Conservation (phyloP, 257 asterid species). For the Dorcoceras hygrometricum region DNA sequence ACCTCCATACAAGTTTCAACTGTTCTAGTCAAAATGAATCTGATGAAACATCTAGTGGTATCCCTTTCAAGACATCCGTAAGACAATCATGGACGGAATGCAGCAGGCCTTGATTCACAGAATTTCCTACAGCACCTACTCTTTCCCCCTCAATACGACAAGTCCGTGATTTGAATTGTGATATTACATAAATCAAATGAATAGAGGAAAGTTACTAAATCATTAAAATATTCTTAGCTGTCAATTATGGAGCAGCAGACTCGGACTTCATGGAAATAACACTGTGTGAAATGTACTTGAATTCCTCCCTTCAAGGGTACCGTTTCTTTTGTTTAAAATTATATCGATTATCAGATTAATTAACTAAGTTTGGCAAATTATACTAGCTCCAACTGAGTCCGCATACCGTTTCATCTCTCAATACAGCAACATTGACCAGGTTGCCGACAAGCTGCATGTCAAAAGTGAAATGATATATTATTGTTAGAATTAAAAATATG, state of each 20-base stretch:
- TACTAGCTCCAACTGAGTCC: neutral
- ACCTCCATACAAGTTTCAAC: neutral
- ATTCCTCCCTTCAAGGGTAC: constrained; percentile 1
- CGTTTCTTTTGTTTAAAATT: constrained; percentile 3
- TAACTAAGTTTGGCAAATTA: neutral
- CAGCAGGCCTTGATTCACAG: too few species aligned
- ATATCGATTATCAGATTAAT: neutral
- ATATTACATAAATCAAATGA: neutral
- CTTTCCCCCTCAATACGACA: too few species aligned
- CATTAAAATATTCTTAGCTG: neutral
- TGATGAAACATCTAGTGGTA: too few species aligned
- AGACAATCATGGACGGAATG: too few species aligned
- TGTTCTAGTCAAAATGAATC: too few species aligned
- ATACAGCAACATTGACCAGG: constrained; percentile 71
- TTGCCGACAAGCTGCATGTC: constrained; percentile 83
- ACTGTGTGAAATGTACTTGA: neutral
- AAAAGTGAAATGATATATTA: constrained; percentile 11
- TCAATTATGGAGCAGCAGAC: neutral
- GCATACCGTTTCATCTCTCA: constrained; percentile 73
- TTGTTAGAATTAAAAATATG: neutral
- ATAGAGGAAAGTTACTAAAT: neutral
- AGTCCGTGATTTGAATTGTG: neutral
- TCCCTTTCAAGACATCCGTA: too few species aligned
- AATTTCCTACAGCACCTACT: too few species aligned
- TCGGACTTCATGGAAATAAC: neutral